phyloP scores from a whole-genome alignment of 345 rosid genomes.

The Syzygium oleosum region DNA sequence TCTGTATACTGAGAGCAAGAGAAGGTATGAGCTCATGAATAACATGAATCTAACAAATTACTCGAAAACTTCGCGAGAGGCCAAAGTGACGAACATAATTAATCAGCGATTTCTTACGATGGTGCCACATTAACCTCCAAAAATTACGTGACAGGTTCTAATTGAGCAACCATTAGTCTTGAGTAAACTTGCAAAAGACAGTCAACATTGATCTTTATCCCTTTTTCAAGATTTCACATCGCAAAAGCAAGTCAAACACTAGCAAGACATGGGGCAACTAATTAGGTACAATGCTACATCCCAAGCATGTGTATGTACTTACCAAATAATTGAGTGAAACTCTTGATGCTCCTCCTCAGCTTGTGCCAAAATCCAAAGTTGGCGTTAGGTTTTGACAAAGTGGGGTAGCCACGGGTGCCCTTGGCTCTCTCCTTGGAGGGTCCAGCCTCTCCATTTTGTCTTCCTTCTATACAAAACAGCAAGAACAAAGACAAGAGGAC shows the following conservation, averaged over 20 bases:
- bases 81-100: background rate
- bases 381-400: background rate
- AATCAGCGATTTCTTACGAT: background rate
- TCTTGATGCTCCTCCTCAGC: constrained; percentile 8
- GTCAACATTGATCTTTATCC: no score
- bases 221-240: background rate
- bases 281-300: background rate
- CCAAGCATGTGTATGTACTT: background rate
- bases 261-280: background rate
- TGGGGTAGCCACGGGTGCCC: background rate
- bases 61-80: fast-evolving
- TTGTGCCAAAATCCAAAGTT: constrained; percentile 2
- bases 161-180: background rate
- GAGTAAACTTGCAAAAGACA: background rate
- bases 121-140: background rate
- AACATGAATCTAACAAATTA: no score
- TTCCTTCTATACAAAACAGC: background rate
- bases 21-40: background rate
- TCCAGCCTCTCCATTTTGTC: background rate
- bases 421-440: background rate
- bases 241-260: background rate
- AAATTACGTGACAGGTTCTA: background rate
- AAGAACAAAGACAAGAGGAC: background rate
- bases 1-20: constrained; percentile 9
- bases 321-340: constrained; percentile 17